phyloP scores from a whole-genome alignment of 164 flowering plant genomes.

The Brasenia schreberi region DNA sequence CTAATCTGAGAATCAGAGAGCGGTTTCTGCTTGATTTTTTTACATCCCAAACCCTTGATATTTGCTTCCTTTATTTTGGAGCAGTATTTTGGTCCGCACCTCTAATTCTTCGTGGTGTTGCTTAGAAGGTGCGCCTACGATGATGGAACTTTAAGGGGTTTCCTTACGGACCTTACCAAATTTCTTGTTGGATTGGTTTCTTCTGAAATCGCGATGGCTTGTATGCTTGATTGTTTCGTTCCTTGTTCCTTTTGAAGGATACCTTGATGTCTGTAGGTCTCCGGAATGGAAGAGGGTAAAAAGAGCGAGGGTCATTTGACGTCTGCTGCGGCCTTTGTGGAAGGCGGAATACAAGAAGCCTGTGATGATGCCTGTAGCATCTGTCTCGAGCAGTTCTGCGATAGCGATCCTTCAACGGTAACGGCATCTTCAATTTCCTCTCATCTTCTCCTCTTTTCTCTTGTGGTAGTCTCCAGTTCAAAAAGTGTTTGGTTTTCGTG shows the following conservation, averaged over 20 bases:
- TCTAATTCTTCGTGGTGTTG: neutral
- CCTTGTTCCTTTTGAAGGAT: neutral
- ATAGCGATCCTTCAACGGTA: conserved; percentile 87
- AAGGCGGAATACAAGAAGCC: conserved; percentile 94
- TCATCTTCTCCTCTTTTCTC: neutral
- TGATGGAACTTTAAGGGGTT: neutral
- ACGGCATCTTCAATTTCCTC: neutral
- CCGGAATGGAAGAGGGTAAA: conserved; percentile 39
- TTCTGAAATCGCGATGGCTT: neutral
- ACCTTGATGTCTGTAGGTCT: conserved; percentile 13
- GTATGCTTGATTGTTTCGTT: neutral
- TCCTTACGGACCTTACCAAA: neutral
- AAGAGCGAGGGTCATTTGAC: conserved; percentile 48
- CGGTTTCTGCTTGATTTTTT: neutral
- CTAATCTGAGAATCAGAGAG: neutral
- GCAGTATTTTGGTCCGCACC: neutral
- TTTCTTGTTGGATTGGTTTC: neutral
- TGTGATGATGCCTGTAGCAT: conserved; percentile 99
- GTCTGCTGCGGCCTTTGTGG: conserved; percentile 93
- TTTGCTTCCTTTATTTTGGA: neutral
- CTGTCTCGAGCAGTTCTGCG: conserved; percentile 80
- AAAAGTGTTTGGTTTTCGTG: neutral
- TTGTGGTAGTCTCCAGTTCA: neutral
- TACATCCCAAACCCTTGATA: neutral
- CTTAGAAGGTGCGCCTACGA: neutral